These are phyloP conservation scores for Helminthosporium solani DNA, from an alignment of 2,329 filamentous ascomycete genomes.

Conservation along the genomic window DNA sequence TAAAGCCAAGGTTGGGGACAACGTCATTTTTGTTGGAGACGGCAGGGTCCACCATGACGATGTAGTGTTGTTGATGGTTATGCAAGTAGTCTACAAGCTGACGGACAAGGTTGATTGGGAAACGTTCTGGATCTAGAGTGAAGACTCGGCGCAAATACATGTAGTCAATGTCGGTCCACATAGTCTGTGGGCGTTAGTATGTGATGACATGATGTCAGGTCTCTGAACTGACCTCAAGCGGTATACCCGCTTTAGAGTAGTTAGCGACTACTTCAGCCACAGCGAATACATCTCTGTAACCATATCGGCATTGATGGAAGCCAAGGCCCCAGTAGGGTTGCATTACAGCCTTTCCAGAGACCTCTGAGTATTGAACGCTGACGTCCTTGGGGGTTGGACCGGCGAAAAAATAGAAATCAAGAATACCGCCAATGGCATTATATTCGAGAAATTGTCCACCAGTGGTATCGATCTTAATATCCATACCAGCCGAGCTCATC, in stretches of 20 bases:
- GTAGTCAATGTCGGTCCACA: slow-evolving; percentile 75
- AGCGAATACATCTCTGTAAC: slow-evolving; percentile 58
- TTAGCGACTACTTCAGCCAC: slow-evolving; percentile 67
- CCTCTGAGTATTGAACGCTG: slow-evolving; percentile 50
- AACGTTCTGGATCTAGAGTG: slow-evolving; percentile 64
- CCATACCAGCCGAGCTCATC: slow-evolving; percentile 55
- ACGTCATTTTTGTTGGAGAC: slow-evolving; percentile 49
- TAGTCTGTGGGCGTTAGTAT: slow-evolving; percentile 54
- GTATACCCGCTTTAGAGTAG: slow-evolving; percentile 64
- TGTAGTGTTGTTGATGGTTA: slow-evolving; percentile 65
- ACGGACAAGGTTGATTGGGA: slow-evolving; percentile 61
- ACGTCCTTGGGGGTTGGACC: slow-evolving; percentile 51
- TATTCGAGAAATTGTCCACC: slow-evolving; percentile 73
- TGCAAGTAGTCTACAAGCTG: slow-evolving; percentile 68
- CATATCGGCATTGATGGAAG: slow-evolving; percentile 54
- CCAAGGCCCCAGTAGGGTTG: slow-evolving; percentile 56
- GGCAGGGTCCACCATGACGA: slow-evolving; percentile 78
- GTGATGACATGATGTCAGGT: not conserved
- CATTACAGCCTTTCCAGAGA: slow-evolving; percentile 50
- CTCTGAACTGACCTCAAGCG: slow-evolving; percentile 37
- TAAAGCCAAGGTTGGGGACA: slow-evolving; percentile 49
- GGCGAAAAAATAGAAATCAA: slow-evolving; percentile 63
- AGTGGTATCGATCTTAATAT: slow-evolving; percentile 70
- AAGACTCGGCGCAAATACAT: slow-evolving; percentile 64
- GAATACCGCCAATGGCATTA: slow-evolving; percentile 74